A percentile compares a stretch with the other conserved stretches of the same genome.
Conservation (phyloP, 257 asterid species). For the Haberlea rhodopensis region DNA sequence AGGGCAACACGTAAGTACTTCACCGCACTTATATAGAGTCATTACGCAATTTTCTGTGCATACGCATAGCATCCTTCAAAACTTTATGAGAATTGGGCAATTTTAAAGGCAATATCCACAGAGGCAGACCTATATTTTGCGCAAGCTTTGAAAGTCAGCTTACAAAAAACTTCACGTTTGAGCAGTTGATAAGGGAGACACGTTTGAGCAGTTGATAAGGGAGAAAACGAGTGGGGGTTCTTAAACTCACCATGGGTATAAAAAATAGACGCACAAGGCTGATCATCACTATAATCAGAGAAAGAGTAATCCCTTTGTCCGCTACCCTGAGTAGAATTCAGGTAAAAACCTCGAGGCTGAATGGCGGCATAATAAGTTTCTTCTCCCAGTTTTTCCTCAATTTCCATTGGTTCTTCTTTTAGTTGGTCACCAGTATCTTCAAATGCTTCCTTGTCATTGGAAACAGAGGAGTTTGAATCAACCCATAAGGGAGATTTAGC, state of each 20-base stretch:
- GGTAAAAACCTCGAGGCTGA: conserved; percentile 31
- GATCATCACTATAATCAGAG: conserved; percentile 34
- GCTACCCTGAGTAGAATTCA: conserved; percentile 38
- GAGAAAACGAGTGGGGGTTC: conserved; percentile 8
- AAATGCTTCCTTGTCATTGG: conserved; percentile 45
- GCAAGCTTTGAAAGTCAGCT: conserved; percentile 23
- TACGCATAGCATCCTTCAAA: conserved; percentile 45
- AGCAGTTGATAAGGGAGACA: conserved; percentile 18
- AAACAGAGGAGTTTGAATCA: conserved; percentile 62
- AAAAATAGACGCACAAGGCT: conserved; percentile 60
- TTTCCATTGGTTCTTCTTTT: conserved; percentile 30
- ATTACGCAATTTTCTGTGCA: conserved; percentile 50
- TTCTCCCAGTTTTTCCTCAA: conserved; percentile 33
- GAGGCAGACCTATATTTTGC: conserved; percentile 56
- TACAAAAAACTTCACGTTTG: conserved; percentile 16
- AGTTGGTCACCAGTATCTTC: conserved; percentile 25
- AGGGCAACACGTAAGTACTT: conserved; percentile 64
- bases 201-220: no score
- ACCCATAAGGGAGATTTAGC: conserved; percentile 29
- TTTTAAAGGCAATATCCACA: conserved; percentile 77
- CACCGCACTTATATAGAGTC: conserved; percentile 53
- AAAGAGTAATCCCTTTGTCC: conserved; percentile 34
- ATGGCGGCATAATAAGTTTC: conserved; percentile 34
- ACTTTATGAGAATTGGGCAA: conserved; percentile 52
- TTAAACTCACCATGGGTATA: conserved; percentile 51